A percentile compares a stretch with the other conserved stretches of the same genome.
Evolutionary conservation across 176 grass and related monocot species (phyloP).

Genomic region (Oryza coarctata): DNA sequence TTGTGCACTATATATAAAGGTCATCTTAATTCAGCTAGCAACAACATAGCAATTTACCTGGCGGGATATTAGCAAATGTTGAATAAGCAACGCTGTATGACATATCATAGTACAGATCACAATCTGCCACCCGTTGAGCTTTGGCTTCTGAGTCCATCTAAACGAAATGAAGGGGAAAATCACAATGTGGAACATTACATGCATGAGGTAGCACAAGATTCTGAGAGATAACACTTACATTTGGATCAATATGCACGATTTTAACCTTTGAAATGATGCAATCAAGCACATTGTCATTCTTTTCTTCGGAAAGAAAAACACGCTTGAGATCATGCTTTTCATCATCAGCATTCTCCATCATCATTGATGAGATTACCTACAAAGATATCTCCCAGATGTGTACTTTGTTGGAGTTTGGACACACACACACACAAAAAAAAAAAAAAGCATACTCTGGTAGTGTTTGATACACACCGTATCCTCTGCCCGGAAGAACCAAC

Average conservation of each 20-base stretch:
- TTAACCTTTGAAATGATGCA: conserved; percentile 65
- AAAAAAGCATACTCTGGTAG: not conserved
- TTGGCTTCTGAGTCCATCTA: conserved; percentile 60
- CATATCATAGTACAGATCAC: conserved; percentile 83
- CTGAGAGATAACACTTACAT: conserved; percentile 47
- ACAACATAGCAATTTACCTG: conserved; percentile 39
- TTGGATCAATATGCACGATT: conserved; percentile 61
- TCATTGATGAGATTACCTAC: conserved; percentile 33
- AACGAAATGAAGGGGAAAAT: not conserved
- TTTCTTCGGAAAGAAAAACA: conserved; percentile 85
- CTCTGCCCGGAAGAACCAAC: conserved; percentile 78
- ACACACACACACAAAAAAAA: not conserved
- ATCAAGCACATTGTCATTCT: conserved; percentile 77
- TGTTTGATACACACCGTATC: conserved; percentile 52
- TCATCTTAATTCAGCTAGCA: not conserved
- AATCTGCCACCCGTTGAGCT: conserved; percentile 38
- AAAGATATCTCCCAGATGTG: not conserved
- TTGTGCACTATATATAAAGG: not conserved
- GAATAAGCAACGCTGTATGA: conserved; percentile 73
- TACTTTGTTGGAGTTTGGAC: not conserved
- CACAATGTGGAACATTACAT: not conserved
- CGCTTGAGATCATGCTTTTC: conserved; percentile 54
- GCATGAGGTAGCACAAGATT: not conserved
- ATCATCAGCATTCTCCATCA: conserved; percentile 28
- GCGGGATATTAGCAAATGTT: conserved; percentile 67